Conservation (phyloP, 352 stramenopile species). For the Globisporangium spiculum region DNA sequence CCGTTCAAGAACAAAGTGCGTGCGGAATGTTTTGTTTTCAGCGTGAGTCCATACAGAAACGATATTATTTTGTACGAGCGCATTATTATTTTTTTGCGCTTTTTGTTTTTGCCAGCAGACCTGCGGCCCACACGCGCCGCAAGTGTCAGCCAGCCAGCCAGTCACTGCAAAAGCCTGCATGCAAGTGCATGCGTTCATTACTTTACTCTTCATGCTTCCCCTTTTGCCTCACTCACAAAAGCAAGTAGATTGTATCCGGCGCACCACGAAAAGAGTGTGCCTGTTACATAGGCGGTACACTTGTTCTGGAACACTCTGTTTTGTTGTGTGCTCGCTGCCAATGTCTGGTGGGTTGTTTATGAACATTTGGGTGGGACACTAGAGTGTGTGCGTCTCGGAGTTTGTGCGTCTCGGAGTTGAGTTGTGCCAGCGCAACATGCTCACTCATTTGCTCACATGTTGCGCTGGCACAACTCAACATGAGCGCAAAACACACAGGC, state of each 20-base stretch:
- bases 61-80: too few relatives aligned
- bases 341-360: background rate
- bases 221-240: background rate
- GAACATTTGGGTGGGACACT: background rate
- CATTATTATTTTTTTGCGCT: too few relatives aligned
- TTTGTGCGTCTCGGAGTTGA: background rate
- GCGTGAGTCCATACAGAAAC: too few relatives aligned
- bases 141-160: too few relatives aligned
- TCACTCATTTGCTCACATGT: too few relatives aligned
- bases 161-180: too few relatives aligned
- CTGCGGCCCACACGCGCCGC: too few relatives aligned
- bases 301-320: slow-evolving; percentile 21
- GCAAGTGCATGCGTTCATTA: too few relatives aligned
- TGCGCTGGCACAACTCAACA: background rate
- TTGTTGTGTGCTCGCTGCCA: background rate
- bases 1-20: too few relatives aligned
- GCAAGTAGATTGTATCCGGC: background rate
- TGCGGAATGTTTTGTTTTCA: too few relatives aligned
- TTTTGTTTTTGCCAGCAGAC: too few relatives aligned
- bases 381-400: background rate
- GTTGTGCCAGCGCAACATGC: background rate
- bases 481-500: background rate
- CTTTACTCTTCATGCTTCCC: background rate
- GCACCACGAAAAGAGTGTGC: background rate
- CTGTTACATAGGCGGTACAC: background rate